Conservation (phyloP, 2,329 filamentous ascomycete genomes). For the Cytospora schulzeri region DNA sequence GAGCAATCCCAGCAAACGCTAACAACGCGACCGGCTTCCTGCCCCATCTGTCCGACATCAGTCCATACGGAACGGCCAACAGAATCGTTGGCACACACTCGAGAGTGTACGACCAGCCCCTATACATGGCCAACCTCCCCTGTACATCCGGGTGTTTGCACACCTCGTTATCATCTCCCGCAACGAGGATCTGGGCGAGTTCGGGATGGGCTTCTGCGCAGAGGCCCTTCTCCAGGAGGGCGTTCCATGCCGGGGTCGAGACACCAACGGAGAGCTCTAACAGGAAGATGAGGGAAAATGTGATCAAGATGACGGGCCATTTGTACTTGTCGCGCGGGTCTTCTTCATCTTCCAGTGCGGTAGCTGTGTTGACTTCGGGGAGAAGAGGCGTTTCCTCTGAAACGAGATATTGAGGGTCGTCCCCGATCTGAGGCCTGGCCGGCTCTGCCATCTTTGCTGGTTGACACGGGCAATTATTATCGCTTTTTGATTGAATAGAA, state of each 20-base stretch:
- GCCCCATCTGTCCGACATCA: conserved; percentile 51
- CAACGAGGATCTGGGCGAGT: conserved; percentile 36
- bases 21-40: conserved; percentile 50
- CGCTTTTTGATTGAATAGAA: neutral
- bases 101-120: conserved; percentile 48
- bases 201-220: conserved; percentile 52
- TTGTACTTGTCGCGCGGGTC: conserved; percentile 31
- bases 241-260: conserved; percentile 45
- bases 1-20: conserved; percentile 30
- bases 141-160: conserved; percentile 56
- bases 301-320: conserved; percentile 34
- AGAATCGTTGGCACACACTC: conserved; percentile 50
- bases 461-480: neutral
- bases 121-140: conserved; percentile 52
- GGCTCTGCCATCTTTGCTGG: neutral
- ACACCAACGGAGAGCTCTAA: conserved; percentile 43
- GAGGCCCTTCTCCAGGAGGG: conserved; percentile 56
- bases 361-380: neutral
- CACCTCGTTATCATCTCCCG: conserved; percentile 41
- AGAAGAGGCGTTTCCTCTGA: conserved; percentile 19
- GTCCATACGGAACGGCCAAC: conserved; percentile 48
- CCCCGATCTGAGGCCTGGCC: neutral
- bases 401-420: neutral
- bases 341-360: conserved; percentile 4
- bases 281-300: conserved; percentile 42